Conservation (phyloP, 2,329 filamentous ascomycete genomes). For the Aaosphaeria arxii region DNA sequence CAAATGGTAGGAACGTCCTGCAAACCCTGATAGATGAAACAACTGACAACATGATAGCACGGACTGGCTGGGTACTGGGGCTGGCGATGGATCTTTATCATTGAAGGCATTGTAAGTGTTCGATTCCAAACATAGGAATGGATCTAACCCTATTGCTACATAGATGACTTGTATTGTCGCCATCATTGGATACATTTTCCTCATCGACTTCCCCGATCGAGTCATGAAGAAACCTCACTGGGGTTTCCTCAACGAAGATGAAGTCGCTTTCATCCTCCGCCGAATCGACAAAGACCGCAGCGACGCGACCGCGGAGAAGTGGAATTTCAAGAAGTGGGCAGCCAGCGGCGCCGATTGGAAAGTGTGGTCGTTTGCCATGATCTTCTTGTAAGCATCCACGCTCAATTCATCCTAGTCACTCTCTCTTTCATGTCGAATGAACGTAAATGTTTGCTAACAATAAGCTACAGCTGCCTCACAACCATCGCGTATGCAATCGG, state of each 20-base stretch:
- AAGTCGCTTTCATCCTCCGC: conserved; percentile 49
- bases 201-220: conserved; percentile 41
- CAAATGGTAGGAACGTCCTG: conserved; percentile 12
- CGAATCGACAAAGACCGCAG: conserved; percentile 53
- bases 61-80: too few species aligned
- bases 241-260: conserved; percentile 45
- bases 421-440: conserved; percentile 8
- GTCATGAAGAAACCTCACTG: conserved; percentile 34
- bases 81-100: conserved; percentile 22
- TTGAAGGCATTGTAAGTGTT: conserved; percentile 28
- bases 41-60: background rate
- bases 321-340: conserved; percentile 48
- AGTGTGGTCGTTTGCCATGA: conserved; percentile 40
- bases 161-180: conserved; percentile 6
- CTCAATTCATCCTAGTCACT: conserved; percentile 1
- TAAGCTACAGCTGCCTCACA: conserved; percentile 45
- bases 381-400: background rate
- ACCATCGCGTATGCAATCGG: conserved; percentile 74
- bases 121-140: background rate
- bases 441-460: conserved; percentile 52
- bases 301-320: conserved; percentile 49
- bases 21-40: conserved; percentile 24
- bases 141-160: too few species aligned
- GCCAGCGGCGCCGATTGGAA: conserved; percentile 49
- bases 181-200: conserved; percentile 21